Conservation (phyloP, 176 grass and related monocot genomes). For the Aegilops sharonensis region DNA sequence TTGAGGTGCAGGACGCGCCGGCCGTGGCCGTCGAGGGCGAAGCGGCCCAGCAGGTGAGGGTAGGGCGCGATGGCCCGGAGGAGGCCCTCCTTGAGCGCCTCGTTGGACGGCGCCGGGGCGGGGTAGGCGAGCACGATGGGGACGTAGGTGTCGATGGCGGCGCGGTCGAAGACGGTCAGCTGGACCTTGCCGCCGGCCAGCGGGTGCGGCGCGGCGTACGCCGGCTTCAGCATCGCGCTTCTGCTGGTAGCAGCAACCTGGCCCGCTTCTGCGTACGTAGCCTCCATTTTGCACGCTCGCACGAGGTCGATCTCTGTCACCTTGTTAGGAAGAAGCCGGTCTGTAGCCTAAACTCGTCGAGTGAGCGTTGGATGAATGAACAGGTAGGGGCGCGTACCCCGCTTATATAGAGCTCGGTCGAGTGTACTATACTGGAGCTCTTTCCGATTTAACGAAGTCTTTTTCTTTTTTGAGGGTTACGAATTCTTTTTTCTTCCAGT, state of each 20-base stretch:
- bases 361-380: no score
- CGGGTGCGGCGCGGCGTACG: neutral
- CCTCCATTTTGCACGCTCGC: no score
- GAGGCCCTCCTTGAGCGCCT: slow-evolving; percentile 32
- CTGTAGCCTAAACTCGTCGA: no score
- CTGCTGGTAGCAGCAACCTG: neutral
- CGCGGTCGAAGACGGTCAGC: slow-evolving; percentile 48
- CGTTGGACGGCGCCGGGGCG: slow-evolving; percentile 33
- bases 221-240: slow-evolving; percentile 5
- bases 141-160: slow-evolving; percentile 30
- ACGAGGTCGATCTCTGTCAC: no score
- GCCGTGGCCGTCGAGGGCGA: neutral
- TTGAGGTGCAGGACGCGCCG: slow-evolving; percentile 21
- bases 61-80: neutral
- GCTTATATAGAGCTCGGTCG: no score
- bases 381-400: no score
- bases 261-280: no score
- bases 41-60: slow-evolving; percentile 18
- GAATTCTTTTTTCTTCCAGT: no score
- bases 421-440: no score
- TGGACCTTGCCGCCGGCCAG: slow-evolving; percentile 18
- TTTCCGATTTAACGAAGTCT: no score
- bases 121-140: slow-evolving; percentile 36
- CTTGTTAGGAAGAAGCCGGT: no score
- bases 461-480: no score